Conservation (phyloP, 2,329 filamentous ascomycete genomes). For the Aplosporella prunicola region DNA sequence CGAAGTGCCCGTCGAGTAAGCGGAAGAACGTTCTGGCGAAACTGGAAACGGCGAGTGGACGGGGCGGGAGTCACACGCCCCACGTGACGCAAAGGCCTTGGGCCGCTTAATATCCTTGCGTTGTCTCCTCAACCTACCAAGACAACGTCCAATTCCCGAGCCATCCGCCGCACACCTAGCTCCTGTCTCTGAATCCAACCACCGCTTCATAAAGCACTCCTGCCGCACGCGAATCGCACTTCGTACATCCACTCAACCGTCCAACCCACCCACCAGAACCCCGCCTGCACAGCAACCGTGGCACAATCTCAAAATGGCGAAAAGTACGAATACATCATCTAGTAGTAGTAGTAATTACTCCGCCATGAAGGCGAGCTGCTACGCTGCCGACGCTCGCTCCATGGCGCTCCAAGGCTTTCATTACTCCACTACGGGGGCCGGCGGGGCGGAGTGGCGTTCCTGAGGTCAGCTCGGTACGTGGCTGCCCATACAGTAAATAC, state of each 20-base stretch:
- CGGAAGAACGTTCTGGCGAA: no score
- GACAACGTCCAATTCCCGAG: no score
- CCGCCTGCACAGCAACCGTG: constrained; percentile 31
- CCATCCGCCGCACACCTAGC: no score
- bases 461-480: constrained; percentile 36
- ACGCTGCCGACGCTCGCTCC: constrained; percentile 63
- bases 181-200: no score
- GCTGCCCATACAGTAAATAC: background rate
- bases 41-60: no score
- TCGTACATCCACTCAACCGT: constrained; percentile 7
- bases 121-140: no score
- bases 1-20: no score
- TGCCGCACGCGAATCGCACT: no score
- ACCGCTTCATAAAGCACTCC: no score
- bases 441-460: constrained; percentile 45
- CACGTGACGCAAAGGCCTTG: no score
- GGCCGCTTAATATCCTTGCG: no score
- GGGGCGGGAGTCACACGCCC: no score
- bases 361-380: constrained; percentile 85
- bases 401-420: constrained; percentile 73
- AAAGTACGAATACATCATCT: constrained; percentile 60
- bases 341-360: constrained; percentile 59
- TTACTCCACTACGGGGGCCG: constrained; percentile 88
- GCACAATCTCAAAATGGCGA: constrained; percentile 53
- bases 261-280: constrained; percentile 1